Evolutionary conservation across 2,329 filamentous ascomycete species (phyloP), one percentile per base, ranked within the genome.

Genomic region (Ophiosphaerella narmari): DNA sequence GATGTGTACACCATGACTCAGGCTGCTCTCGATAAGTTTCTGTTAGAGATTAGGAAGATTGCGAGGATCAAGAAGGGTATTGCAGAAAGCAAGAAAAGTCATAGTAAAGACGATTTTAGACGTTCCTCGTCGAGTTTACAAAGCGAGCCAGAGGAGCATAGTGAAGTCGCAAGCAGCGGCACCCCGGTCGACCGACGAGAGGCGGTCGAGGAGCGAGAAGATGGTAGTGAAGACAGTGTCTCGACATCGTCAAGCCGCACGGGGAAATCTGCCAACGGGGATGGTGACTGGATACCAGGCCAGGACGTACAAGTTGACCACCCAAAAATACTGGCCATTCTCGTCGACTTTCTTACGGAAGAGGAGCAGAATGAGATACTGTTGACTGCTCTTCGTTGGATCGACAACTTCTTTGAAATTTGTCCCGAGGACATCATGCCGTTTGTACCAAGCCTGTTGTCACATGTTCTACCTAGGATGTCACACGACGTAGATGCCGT

Each of bases 1-100:
- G 94, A 99, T 71, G 94, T 99, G n/a, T 90, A 96, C 65, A 91
- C 93, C 45, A 89, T 91, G 35, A 97, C 94, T 0, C 92, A 96
- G 70, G 85, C 84, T 23, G 90, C 91, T 40, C 77, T 99, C 18
- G 93, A 97, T 71, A 88, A 90, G 57, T 97, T 99, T 63, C 77
- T 99, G 14, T 86, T 83, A 43, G 94, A 99, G 74, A 97, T 99
- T 66, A 96, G 93, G 74, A 89, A 93, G 59, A 97, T 99, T 52
- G 88, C 93, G 12, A 86, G 88, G 12, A 86, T 99, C 52, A 97
- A 96, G 75, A 94, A 92, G 67, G 91, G 92, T 1, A 89, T 99
- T 45, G 85, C 88, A 35, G 91, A 97, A 66, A 96, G 90, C 70
- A 88, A 86, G 62, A 91, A 87, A 59, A 81, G 80, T 46, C 77